These are phyloP conservation scores for Pneumocystis sp. DNA, from an alignment of 1,139 yeast species.

Conservation along the genomic window DNA sequence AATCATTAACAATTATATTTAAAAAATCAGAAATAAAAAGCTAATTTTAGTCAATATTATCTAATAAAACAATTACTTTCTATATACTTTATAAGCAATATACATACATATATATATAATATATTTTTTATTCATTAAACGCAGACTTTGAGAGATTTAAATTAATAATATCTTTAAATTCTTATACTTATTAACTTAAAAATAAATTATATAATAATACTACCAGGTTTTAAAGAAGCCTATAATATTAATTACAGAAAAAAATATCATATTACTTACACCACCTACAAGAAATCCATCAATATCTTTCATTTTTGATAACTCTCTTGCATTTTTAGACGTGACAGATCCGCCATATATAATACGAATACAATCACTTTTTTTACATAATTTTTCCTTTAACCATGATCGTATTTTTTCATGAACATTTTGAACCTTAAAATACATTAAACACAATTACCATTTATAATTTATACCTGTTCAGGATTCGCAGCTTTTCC, in stretches of 20 bases:
- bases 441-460: neutral
- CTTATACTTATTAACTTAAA: neutral
- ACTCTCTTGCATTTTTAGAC: conserved; percentile 81
- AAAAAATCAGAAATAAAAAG: too few relatives aligned
- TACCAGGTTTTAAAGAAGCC: neutral
- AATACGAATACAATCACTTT: conserved; percentile 71
- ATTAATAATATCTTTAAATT: conserved; percentile 1
- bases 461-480: conserved; percentile 53
- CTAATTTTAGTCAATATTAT: too few relatives aligned
- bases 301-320: conserved; percentile 83
- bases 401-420: conserved; percentile 73
- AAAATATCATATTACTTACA: conserved; percentile 24
- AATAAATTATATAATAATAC: neutral
- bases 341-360: conserved; percentile 98
- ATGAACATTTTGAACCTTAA: conserved; percentile 46
- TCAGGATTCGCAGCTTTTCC: conserved; percentile 95
- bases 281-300: conserved; percentile 99
- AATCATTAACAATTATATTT: too few relatives aligned
- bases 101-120: neutral
- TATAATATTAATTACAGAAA: neutral
- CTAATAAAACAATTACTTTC: too few relatives aligned
- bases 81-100: neutral
- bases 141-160: neutral
- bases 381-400: conserved; percentile 61
- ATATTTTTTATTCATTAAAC: neutral